Base-by-base conservation (phyloP, 2,329 filamentous ascomycete species). In the Lachnellula arida region DNA sequence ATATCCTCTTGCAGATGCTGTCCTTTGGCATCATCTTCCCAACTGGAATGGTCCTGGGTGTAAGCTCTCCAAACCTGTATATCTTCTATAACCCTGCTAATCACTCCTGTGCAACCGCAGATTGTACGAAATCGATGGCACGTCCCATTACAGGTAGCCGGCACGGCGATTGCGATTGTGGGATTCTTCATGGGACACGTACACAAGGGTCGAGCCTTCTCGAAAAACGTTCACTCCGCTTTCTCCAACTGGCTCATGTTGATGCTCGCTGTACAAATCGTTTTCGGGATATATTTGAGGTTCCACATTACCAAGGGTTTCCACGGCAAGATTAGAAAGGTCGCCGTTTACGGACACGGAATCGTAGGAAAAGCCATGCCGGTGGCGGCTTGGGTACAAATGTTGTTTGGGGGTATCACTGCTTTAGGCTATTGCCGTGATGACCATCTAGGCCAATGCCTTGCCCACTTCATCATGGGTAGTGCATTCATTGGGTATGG, bases 381-480 rank as follows among this genome's bases (percentile, higher is more conserved):
- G 1, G 74, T 97, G 2, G 79, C 91, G 1, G 83, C 88, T 25
- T 99, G 94, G 94, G 80, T 86, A 5, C 94, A 99, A 76, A 95
- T 99, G 85, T 71, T 99, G 6, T 96, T 99, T 72, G 94, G 94
- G 50, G 94, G 91, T 40, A 97, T 99, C 67, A 93, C 93, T 0
- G 81, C 89, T 4, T 78, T 96, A 54, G 94, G 94, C 22, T 97
- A 96, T 77, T 99, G 94, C 72, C 88, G 91, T 63, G 91, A 81
- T 53, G 92, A 97, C 56, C 93, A 99, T 69, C 72, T 91, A 1
- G 93, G 92, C 34, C 94, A 99, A 73, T 99, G 94, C 73, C 75
- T 89, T 43, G 94, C 94, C 1, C 94, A 99, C 73, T 99, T 97
- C 73, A 99, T 97, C 72, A 99, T 99, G 94, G 94, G 94, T 46